phyloP scores from a whole-genome alignment of 495 filamentous ascomycete species.

The Filosporella fistucella region DNA sequence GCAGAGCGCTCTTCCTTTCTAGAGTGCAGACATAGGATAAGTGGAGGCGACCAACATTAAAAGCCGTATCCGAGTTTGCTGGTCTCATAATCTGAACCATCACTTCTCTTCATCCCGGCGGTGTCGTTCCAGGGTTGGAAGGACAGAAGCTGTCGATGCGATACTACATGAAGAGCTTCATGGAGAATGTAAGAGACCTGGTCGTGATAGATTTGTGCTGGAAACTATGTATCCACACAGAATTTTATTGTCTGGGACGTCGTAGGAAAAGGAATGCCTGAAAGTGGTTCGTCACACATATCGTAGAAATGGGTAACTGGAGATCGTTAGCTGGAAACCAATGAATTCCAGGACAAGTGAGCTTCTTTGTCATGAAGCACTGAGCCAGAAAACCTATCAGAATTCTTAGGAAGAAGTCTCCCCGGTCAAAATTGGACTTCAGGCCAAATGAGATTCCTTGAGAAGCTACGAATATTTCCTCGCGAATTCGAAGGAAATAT shows the following conservation, averaged over 20 bases:
- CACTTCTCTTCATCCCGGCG: conserved; percentile 10
- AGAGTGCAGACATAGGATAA: too few species aligned
- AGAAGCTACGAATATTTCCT: neutral
- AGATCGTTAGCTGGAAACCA: conserved; percentile 5
- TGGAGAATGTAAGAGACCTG: neutral
- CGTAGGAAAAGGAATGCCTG: neutral
- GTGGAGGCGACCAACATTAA: too few species aligned
- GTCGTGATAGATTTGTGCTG: too few species aligned
- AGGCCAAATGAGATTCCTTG: neutral
- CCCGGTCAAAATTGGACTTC: neutral
- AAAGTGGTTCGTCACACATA: conserved; percentile 11
- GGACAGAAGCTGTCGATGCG: neutral
- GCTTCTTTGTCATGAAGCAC: conserved; percentile 10
- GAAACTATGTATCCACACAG: too few species aligned
- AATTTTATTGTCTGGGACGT: conserved; percentile 8
- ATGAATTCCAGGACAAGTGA: neutral
- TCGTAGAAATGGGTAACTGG: conserved; percentile 4
- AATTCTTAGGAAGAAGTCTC: conserved; percentile 7
- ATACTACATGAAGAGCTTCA: neutral
- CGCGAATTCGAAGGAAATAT: neutral
- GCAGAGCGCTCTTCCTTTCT: conserved; percentile 4
- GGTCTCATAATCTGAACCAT: conserved; percentile 9
- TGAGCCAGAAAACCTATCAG: conserved; percentile 4
- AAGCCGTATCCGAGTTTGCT: conserved; percentile 8
- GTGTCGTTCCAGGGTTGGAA: conserved; percentile 6